Evolutionary conservation across 2,329 filamentous ascomycete species (phyloP).

Genomic region (Botrytis tulipae): DNA sequence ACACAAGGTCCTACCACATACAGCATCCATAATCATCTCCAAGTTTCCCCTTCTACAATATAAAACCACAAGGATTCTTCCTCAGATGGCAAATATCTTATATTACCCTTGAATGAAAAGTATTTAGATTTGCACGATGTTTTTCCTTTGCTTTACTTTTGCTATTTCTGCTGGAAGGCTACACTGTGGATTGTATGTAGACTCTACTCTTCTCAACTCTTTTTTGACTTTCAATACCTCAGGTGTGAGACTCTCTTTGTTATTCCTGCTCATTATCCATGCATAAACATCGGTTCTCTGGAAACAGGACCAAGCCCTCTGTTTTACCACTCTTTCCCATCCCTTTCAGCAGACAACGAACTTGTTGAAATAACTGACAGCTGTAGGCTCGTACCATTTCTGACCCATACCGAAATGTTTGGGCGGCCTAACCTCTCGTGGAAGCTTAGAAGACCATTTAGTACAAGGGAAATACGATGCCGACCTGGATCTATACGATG

Average conservation of each 20-base stretch:
- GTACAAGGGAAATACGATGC: neutral
- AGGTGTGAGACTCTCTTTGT: neutral
- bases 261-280: neutral
- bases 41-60: neutral
- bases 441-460: neutral
- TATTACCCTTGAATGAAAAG: neutral
- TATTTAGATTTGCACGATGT: neutral
- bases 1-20: neutral
- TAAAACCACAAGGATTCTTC: neutral
- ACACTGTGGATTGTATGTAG: neutral
- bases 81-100: neutral
- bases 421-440: neutral
- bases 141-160: neutral
- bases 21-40: neutral
- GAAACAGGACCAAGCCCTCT: neutral
- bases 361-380: neutral
- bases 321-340: neutral
- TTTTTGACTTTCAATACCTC: neutral
- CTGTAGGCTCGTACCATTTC: neutral
- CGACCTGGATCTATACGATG: neutral
- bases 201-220: neutral
- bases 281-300: neutral
- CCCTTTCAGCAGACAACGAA: neutral
- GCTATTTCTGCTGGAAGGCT: neutral
- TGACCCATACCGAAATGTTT: neutral